These are phyloP conservation scores for Calonectria pseudoreteaudii DNA, from an alignment of 2,329 filamentous ascomycete genomes.

Conservation along the genomic window DNA sequence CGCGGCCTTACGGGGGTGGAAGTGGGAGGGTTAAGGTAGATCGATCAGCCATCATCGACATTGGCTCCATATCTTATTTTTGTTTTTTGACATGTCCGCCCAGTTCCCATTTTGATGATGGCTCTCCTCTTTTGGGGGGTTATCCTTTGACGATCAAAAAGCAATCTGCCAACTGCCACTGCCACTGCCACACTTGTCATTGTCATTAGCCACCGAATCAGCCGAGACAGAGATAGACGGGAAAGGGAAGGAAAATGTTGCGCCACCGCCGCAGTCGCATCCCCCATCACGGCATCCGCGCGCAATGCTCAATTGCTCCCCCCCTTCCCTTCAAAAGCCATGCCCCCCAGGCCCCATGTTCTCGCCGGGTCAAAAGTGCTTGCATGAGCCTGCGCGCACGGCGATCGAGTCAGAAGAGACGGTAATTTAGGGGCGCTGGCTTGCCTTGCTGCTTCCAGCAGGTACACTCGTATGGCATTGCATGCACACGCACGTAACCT, in stretches of 20 bases:
- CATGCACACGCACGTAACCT: not conserved
- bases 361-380: not conserved
- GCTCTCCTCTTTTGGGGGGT: not conserved
- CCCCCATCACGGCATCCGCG: too few relatives aligned
- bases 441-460: not conserved
- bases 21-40: not conserved
- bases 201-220: not conserved
- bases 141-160: not conserved
- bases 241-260: not conserved
- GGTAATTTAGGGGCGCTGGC: not conserved
- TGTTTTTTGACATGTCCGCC: not conserved
- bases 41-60: conserved; percentile 14
- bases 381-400: not conserved
- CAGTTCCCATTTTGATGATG: not conserved
- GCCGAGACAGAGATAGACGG: not conserved
- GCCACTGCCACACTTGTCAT: not conserved
- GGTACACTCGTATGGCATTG: not conserved
- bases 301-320: too few relatives aligned
- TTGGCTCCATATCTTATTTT: conserved; percentile 4
- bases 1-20: not conserved
- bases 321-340: too few relatives aligned
- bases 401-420: not conserved
- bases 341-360: not conserved
- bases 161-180: not conserved
- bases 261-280: not conserved